Conservation (phyloP, 306 rosid species). For the Cicer yamashitae region DNA sequence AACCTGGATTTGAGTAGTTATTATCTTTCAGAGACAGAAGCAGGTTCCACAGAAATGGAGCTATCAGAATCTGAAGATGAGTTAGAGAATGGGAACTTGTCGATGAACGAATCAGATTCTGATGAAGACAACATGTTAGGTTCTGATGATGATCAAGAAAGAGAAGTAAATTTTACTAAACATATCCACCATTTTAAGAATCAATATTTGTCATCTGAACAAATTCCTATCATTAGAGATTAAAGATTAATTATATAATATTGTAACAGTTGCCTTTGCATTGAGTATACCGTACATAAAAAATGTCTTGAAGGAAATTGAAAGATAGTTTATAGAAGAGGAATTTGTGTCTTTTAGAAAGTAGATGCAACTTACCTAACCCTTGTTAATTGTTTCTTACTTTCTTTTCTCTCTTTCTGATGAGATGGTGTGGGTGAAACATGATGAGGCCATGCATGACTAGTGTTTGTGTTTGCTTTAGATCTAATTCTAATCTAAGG, state of each 20-base stretch:
- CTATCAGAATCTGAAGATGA: conserved; percentile 55
- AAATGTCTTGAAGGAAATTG: conserved; percentile 33
- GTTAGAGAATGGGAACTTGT: conserved; percentile 44
- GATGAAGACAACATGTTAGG: conserved; percentile 48
- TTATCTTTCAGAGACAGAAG: conserved; percentile 49
- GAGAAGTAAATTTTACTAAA: conserved; percentile 44
- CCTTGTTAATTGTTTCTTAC: background rate
- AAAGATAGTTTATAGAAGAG: background rate
- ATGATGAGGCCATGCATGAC: conserved; percentile 5
- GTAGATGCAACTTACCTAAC: background rate
- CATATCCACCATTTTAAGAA: conserved; percentile 41
- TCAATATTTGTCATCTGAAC: conserved; percentile 38
- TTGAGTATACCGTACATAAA: conserved; percentile 25
- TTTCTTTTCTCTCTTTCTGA: too few relatives aligned
- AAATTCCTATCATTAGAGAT: conserved; percentile 30
- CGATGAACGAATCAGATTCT: conserved; percentile 58
- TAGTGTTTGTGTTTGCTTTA: background rate
- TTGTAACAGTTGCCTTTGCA: conserved; percentile 8
- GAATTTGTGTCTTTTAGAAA: conserved; percentile 5
- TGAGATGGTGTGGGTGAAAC: background rate
- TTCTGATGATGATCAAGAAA: conserved; percentile 48
- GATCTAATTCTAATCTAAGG: background rate
- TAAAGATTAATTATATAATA: conserved; percentile 33
- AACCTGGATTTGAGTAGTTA: conserved; percentile 40
- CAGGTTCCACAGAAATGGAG: conserved; percentile 46